Evolutionary conservation across 352 stramenopile species (phyloP).

Genomic region (Globisporangium barbulae): DNA sequence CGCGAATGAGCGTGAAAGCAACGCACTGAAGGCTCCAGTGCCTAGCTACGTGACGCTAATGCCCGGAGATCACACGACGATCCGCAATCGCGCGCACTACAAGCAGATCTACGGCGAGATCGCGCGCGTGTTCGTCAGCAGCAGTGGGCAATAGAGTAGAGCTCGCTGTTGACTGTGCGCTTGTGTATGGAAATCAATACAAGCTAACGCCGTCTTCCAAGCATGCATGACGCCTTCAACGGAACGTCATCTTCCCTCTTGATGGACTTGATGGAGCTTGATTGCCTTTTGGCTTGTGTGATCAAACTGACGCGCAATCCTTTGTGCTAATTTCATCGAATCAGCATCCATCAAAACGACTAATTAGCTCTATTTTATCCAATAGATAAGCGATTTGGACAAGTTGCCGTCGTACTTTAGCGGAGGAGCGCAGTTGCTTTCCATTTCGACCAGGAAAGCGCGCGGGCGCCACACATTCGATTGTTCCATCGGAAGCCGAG

Average conservation of each 20-base stretch:
- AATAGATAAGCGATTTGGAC: neutral
- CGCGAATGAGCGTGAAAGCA: constrained; percentile 11
- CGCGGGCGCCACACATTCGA: constrained; percentile 7
- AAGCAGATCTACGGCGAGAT: constrained; percentile 62
- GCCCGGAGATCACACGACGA: constrained; percentile 65
- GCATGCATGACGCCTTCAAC: neutral
- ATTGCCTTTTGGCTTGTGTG: neutral
- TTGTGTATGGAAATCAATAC: neutral
- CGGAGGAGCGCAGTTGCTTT: constrained; percentile 2
- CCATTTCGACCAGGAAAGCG: constrained; percentile 5
- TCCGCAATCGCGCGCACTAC: constrained; percentile 68
- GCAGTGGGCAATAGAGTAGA: constrained; percentile 8
- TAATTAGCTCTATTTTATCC: neutral
- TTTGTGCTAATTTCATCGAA: neutral
- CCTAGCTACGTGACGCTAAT: constrained; percentile 70
- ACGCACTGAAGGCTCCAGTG: constrained; percentile 16
- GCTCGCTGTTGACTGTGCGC: neutral
- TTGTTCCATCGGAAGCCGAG: constrained; percentile 3
- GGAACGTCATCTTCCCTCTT: neutral
- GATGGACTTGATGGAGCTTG: neutral
- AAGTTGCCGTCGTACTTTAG: constrained; percentile 9
- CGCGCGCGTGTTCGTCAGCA: constrained; percentile 23
- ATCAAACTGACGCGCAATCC: neutral
- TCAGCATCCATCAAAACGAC: neutral
- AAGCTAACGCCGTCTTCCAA: neutral